Conservation (phyloP, 176 grass and related monocot genomes). For the Elaeis guineensis region DNA sequence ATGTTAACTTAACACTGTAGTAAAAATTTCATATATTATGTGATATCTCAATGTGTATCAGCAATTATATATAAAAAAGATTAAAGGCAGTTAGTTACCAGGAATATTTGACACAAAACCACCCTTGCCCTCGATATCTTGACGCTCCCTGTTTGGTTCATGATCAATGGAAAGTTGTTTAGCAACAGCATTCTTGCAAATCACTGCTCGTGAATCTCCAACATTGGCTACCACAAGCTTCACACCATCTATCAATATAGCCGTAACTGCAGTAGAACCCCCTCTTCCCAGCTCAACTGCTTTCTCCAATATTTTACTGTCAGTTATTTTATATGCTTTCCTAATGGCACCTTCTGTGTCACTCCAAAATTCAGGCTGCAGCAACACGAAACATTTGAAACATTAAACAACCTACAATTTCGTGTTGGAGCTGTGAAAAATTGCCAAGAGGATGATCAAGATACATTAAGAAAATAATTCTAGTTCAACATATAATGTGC, state of each 20-base stretch:
- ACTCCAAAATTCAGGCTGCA: conserved; percentile 83
- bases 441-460: no score
- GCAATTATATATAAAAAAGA: not conserved
- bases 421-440: no score
- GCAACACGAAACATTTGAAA: conserved; percentile 17
- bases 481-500: no score
- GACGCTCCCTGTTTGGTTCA: conserved; percentile 59
- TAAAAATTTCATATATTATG: no score
- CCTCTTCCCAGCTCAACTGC: conserved; percentile 72
- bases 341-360: conserved; percentile 55
- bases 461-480: no score
- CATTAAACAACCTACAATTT: no score
- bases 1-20: no score
- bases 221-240: conserved; percentile 84
- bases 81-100: conserved; percentile 34
- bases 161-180: conserved; percentile 84
- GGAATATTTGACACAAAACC: conserved; percentile 93
- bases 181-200: conserved; percentile 64
- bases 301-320: conserved; percentile 80
- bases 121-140: conserved; percentile 67
- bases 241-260: conserved; percentile 69
- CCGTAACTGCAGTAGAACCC: conserved; percentile 91
- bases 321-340: conserved; percentile 76
- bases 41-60: no score
- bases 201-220: conserved; percentile 89